phyloP scores from a whole-genome alignment of 768 basidiomycete species.

The Arthromyces matolae region DNA sequence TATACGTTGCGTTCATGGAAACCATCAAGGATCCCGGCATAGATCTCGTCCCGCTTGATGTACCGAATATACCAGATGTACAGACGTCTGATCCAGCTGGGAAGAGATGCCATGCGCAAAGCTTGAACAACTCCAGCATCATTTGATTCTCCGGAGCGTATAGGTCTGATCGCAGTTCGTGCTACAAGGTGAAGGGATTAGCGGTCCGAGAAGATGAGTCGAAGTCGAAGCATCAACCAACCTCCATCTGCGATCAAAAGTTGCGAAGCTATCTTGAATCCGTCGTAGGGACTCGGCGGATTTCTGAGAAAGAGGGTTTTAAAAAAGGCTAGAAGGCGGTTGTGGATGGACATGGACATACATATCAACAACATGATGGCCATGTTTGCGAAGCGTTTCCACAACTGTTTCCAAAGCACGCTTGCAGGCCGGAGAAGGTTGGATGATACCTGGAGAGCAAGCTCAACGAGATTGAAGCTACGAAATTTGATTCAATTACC shows the following conservation, averaged over 20 bases:
- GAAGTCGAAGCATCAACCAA: constrained; percentile 4
- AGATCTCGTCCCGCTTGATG: constrained; percentile 47
- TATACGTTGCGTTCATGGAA: constrained; percentile 40
- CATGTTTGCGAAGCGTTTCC: constrained; percentile 37
- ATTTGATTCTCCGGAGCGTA: constrained; percentile 13
- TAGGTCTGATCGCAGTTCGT: constrained; percentile 8
- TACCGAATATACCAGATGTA: constrained; percentile 52
- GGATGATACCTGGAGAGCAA: constrained; percentile 41
- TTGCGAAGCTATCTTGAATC: constrained; percentile 47
- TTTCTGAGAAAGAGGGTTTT: constrained; percentile 20
- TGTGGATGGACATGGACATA: too few species aligned
- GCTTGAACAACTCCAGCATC: constrained; percentile 22
- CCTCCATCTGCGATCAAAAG: constrained; percentile 51
- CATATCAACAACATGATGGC: constrained; percentile 42
- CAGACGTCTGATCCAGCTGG: constrained; percentile 41
- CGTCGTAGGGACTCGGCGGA: constrained; percentile 49
- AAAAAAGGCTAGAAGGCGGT: too few species aligned
- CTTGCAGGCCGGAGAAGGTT: constrained; percentile 55
- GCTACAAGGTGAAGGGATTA: constrained; percentile 2
- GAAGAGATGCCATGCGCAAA: constrained; percentile 39
- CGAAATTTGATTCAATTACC: constrained; percentile 32
- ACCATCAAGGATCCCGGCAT: constrained; percentile 49
- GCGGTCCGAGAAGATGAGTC: neutral
- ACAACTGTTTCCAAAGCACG: constrained; percentile 51
- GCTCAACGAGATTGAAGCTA: constrained; percentile 3